Conservation (phyloP, 148 eudicot species). For the Persicaria maculosa region DNA sequence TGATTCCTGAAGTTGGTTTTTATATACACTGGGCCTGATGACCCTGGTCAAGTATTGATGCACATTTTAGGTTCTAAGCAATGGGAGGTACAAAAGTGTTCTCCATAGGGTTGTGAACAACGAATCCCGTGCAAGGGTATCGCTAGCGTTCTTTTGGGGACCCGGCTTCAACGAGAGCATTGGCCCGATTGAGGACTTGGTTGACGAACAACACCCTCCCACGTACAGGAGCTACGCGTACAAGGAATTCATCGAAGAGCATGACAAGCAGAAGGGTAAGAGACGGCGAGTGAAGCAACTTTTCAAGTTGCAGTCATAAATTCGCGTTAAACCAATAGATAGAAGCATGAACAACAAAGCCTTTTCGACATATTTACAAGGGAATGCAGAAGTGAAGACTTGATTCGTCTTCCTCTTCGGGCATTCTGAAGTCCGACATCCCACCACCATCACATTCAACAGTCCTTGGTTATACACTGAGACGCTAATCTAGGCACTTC, state of each 20-base stretch:
- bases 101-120: slow-evolving; percentile 23
- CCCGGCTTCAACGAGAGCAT: slow-evolving; percentile 10
- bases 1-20: background rate
- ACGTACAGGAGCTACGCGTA: slow-evolving; percentile 15
- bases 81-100: slow-evolving; percentile 25
- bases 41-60: background rate
- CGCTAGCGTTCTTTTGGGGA: slow-evolving; percentile 22
- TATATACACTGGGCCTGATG: too few species aligned
- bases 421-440: background rate
- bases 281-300: slow-evolving; percentile 17
- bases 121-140: slow-evolving; percentile 12
- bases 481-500: background rate
- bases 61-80: slow-evolving; percentile 19
- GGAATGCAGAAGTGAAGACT: slow-evolving; percentile 5
- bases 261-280: slow-evolving; percentile 19
- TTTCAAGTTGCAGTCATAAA: background rate
- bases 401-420: background rate
- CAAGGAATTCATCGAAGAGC: slow-evolving; percentile 18
- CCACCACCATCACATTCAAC: background rate
- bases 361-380: slow-evolving; percentile 9
- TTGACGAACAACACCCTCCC: slow-evolving; percentile 20
- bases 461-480: background rate
- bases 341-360: background rate
- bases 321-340: background rate
- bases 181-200: slow-evolving; percentile 13